Evolutionary conservation across 257 asterid species (phyloP), one percentile per base, ranked within the genome.

Genomic region (Phtheirospermum japonicum): DNA sequence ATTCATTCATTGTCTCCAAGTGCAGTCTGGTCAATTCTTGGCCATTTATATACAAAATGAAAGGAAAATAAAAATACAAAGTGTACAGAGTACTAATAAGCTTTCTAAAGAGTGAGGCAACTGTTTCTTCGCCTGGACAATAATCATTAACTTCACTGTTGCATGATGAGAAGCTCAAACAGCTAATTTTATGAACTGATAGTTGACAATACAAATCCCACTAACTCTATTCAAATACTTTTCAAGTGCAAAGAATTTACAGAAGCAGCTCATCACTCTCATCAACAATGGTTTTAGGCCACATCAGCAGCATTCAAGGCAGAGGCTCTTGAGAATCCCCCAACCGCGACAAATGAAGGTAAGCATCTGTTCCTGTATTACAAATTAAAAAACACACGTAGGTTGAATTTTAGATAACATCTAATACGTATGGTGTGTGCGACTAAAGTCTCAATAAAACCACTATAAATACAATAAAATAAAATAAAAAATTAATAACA

Each of bases 241-340:
- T 6, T 48, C 4, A 3, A 19, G n/a, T 20, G 7, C 56, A 50
- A 49, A 50, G 56, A 50, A 50, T 50, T 18, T 19, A 50, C 56
- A 50, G 28, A 50, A 16, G 18, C 54, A 23, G 11, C 11, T 51
- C 36, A 42, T 36, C 50, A 7, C 14, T 46, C 28, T 57, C 3
- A 23, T n/a, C 39, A 16, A 7, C 36, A 6, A 54, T 57, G 33
- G 7, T 62, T 61, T 50, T 37, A 23, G 40, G 51, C 73, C 39
- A 14, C 42, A 19, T 48, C 31, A 19, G 37, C 37, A n/a, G 12
- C 46, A 7, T 55, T 79, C 78, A 81, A 20, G 87, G 84, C 9
- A 81, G 74, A 46, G 84, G 84, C 60, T 81, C 87, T 61, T 78
- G 79, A 6, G 84, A 78, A 73, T 81, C 87, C 49, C 87, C 87